Base-by-base conservation (phyloP, 805 yeast species). In the Candida alai region DNA sequence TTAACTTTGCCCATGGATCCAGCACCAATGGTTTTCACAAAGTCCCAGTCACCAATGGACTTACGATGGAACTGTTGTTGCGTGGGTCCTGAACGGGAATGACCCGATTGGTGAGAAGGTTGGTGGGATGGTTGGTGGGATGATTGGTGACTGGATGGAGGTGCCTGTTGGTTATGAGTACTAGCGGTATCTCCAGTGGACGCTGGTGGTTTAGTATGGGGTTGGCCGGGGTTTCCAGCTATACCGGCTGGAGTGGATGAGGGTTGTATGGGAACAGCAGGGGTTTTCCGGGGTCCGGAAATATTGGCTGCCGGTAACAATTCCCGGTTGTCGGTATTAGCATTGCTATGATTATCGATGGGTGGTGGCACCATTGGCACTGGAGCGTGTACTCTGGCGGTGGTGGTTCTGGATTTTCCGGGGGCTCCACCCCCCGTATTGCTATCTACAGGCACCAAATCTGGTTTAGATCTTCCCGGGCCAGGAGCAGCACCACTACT, bases 1-100 rank as follows among this genome's bases (percentile, higher is more conserved):
- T 93, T 93, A 32, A 93, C 99, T 58, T 90, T 94, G 39, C 99
- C 99, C 98, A 93, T 93, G 0, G 96, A 87, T 3, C 99, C 98
- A 2, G 97, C 96, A 27, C 99, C 99, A 29, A 93, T 84, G 2
- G 96, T 88, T 59, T 87, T 87, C 38, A 85, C 73, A 48, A 90
- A 89, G 48, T 86, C 95, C 98, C 98, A 90, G 45, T 93, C 96
- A 10, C 97, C 98, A 35, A 90, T 82, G 4, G 95, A 74, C 39
- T 82, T 83, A 44, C 97, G 76, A 56, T 88, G 90, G 47, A 84
- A 84, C 46, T 74, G 78, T 43, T 67, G 60, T 35, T 56, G 60
- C 6, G 23, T 36, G 14, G 27, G 41, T 11, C 10, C n/a, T 18
- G 19, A 24, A 16, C 31, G 45, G 24, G 31, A 47, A 12, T 37